Evolutionary conservation across 192 early-diverging fungal genomes (phyloP), one percentile per base, ranked within the genome.

Genomic region (Martensiomyces pterosporus): DNA sequence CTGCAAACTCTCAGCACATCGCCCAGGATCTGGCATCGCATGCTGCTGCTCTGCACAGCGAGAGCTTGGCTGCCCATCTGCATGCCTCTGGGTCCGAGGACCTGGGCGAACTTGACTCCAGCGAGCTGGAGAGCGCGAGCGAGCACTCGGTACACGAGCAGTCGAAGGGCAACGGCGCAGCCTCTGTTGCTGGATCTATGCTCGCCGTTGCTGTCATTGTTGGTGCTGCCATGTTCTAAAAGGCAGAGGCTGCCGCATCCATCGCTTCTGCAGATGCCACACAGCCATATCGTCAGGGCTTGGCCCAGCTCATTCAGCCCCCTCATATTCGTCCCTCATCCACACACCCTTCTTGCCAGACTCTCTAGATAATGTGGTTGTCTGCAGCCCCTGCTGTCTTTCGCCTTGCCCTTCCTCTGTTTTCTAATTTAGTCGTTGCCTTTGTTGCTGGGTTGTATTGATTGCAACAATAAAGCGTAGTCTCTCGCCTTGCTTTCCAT

Each of bases 161-260:
- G 14, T 32, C 49, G 24, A 35, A 42, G 16, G 52, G 39, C 43
- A 59, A 52, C 19, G 39, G 44, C 2, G 68, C 61, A 12, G 45
- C 61, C 5, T 57, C 57, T 3, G 16, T 60, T 6, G 54, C 68
- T 4, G 48, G 55, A 17, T 64, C 68, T 13, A 59, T 72, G 52
- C 48, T 72, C 16, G 68, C 68, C 1, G 15, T 65, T 15, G 62
- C 43, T 6, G 32, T 56, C 9, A 57, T 59, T 27, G 61, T 54
- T 5, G 67, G 67, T 26, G 68, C 53, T 3, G 68, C 53, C 29
- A 55, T 72, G 62, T 72, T 72, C 45, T 72, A 59, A 46, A 33
- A n/a, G n/a, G n/a, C n/a, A n/a, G n/a, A n/a, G n/a, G n/a, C n/a
- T n/a, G n/a, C n/a, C n/a, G n/a, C n/a, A n/a, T n/a, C n/a, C n/a